These are phyloP conservation scores for Prototheca cutis DNA, from an alignment of 163 green algal species.

Conservation along the genomic window DNA sequence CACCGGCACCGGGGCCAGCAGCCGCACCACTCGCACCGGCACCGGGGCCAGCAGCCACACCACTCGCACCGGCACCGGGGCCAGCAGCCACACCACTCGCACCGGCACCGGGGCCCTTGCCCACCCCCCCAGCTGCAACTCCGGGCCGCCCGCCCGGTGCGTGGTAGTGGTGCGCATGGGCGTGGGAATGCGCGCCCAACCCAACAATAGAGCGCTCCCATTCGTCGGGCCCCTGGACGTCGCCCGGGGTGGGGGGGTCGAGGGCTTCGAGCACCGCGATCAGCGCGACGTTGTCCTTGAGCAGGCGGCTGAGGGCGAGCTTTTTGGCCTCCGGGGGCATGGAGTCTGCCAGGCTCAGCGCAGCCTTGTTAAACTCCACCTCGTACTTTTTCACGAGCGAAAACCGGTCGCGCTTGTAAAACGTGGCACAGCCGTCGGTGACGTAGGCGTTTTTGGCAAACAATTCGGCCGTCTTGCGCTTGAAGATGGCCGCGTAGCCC, in stretches of 20 bases:
- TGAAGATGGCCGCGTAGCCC: constrained; percentile 89
- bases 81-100: too few relatives aligned
- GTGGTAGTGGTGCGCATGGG: too few relatives aligned
- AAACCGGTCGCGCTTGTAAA: constrained; percentile 83
- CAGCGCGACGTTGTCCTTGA: constrained; percentile 98
- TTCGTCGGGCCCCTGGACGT: too few relatives aligned
- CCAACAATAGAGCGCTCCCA: too few relatives aligned
- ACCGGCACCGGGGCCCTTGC: too few relatives aligned
- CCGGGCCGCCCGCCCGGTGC: too few relatives aligned
- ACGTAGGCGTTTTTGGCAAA: constrained; percentile 78
- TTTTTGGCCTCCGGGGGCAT: constrained; percentile 68
- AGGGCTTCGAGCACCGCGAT: constrained; percentile 93
- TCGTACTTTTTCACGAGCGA: constrained; percentile 98
- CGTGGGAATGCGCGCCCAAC: too few relatives aligned
- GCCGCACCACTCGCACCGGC: too few relatives aligned
- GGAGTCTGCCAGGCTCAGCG: constrained; percentile 74
- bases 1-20: too few relatives aligned
- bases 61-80: too few relatives aligned
- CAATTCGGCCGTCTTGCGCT: constrained; percentile 93
- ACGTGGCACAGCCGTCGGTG: constrained; percentile 96
- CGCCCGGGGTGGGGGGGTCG: constrained; percentile 31
- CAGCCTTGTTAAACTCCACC: constrained; percentile 99
- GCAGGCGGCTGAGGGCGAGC: constrained; percentile 76
- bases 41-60: too few relatives aligned
- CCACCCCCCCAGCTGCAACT: too few relatives aligned